These are phyloP conservation scores for Penicillium bovifimosum DNA, from an alignment of 495 filamentous ascomycete genomes.

Conservation along the genomic window DNA sequence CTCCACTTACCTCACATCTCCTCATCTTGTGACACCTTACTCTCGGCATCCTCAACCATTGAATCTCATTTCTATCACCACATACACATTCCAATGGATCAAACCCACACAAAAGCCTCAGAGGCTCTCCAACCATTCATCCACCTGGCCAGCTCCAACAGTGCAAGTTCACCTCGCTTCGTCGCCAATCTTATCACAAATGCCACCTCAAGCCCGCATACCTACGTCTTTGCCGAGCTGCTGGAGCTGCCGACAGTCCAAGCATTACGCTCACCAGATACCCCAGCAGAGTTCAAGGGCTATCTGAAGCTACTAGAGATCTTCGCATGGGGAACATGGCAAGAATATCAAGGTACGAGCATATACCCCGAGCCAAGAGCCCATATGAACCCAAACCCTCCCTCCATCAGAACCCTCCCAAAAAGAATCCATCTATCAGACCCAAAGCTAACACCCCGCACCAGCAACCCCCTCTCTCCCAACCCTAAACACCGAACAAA, in stretches of 20 bases:
- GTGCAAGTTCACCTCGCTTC: slow-evolving; percentile 71
- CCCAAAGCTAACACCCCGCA: slow-evolving; percentile 6
- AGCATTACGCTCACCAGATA: slow-evolving; percentile 50
- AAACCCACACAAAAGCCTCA: slow-evolving; percentile 65
- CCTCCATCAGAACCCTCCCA: neutral
- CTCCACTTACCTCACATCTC: slow-evolving; percentile 15
- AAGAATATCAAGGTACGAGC: slow-evolving; percentile 59
- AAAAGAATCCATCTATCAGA: neutral
- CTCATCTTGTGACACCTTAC: neutral
- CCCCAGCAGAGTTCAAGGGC: slow-evolving; percentile 42
- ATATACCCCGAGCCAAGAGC: neutral
- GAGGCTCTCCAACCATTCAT: slow-evolving; percentile 88
- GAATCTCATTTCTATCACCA: neutral
- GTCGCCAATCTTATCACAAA: slow-evolving; percentile 81
- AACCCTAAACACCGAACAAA: slow-evolving; percentile 62
- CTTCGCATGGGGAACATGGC: slow-evolving; percentile 89
- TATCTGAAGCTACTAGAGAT: slow-evolving; percentile 78
- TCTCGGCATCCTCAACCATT: neutral
- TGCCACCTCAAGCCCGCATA: slow-evolving; percentile 81
- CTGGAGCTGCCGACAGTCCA: slow-evolving; percentile 79
- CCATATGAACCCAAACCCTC: neutral
- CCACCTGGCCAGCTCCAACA: slow-evolving; percentile 69
- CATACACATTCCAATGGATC: slow-evolving; percentile 57
- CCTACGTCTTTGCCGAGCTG: slow-evolving; percentile 92
- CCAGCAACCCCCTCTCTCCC: slow-evolving; percentile 59